Base-by-base conservation (phyloP, 1,284 basidiomycete genomes). In the Ustilago nuda region DNA sequence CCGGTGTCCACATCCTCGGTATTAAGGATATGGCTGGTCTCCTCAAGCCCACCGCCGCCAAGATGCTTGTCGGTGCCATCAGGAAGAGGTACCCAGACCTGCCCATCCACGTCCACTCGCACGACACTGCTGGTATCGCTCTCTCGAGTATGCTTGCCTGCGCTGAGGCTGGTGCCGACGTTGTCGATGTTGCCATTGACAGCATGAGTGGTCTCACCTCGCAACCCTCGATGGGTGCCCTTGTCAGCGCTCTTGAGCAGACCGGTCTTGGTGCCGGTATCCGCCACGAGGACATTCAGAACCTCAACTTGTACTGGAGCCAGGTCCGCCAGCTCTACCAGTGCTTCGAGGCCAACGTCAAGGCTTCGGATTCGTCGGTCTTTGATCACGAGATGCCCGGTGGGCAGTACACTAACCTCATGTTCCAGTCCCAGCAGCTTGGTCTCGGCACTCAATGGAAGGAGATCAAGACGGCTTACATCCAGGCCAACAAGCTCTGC, bases 341-440 rank as follows among this genome's bases (percentile, higher is more conserved):
- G 85, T 97, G 94, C 89, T 99, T 99, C 89, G 97, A 99, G 88
- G 97, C 96, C 75, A 98, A 98, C 85, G 95, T 99, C 82, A 92
- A 95, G 73, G 94, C 95, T 32, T 96, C 94, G 52, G 87, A 87
- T 79, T 85, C 84, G 54, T 95, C 93, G 88, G 95, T 98, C 71
- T 99, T 98, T 86, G 95, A 96, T 86, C 97, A 99, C 88, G 95
- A 99, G 88, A 99, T 99, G 97, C 97, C 97, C 60, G 97, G 97
- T 87, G 96, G 95, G 37, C 87, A 87, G 80, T 87, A 87, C 83
- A 87, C 87, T 64, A 88, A 88, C 83, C 79, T 87, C 68, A 87
- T 87, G 92, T 99, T 99, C 94, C 97, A 99, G 91, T 94, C 96
- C 76, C 90, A 94, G 66, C 95, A 98, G 87, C 91, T 99, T 60